Conservation (phyloP, 306 rosid genomes). For the Sophora flavescens region DNA sequence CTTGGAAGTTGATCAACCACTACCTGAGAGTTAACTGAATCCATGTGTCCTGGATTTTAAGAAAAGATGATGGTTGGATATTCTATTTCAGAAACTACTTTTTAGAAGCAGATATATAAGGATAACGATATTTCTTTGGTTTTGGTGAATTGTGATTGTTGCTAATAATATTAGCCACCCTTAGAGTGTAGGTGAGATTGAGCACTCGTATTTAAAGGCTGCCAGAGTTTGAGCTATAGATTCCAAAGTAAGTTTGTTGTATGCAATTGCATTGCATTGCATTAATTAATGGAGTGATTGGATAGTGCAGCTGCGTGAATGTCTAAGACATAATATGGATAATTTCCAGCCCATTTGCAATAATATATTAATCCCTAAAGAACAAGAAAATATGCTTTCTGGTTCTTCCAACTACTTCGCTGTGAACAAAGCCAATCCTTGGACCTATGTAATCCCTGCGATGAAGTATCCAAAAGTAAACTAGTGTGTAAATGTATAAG, state of each 20-base stretch:
- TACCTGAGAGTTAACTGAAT: constrained; percentile 26
- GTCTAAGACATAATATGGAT: constrained; percentile 17
- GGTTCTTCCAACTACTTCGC: constrained; percentile 31
- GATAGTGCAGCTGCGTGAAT: constrained; percentile 26
- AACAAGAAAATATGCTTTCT: constrained; percentile 27
- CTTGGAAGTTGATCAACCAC: constrained; percentile 30
- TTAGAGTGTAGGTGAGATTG: background rate
- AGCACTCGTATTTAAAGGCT: constrained; percentile 9
- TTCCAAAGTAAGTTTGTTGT: background rate
- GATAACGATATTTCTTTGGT: constrained; percentile 1
- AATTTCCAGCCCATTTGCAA: background rate
- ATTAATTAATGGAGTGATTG: background rate
- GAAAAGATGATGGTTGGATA: background rate
- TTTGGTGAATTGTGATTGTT: background rate
- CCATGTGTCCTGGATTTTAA: constrained; percentile 39
- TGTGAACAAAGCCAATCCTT: constrained; percentile 27
- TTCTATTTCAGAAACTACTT: constrained; percentile 8
- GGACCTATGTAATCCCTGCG: background rate
- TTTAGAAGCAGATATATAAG: background rate
- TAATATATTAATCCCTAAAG: background rate
- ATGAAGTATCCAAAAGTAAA: background rate
- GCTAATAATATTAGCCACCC: background rate
- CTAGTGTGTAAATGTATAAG: background rate
- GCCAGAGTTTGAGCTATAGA: background rate
- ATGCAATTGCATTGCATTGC: background rate